These are phyloP conservation scores for Auriscalpium microsporum DNA, from an alignment of 768 basidiomycete genomes.

Conservation along the genomic window DNA sequence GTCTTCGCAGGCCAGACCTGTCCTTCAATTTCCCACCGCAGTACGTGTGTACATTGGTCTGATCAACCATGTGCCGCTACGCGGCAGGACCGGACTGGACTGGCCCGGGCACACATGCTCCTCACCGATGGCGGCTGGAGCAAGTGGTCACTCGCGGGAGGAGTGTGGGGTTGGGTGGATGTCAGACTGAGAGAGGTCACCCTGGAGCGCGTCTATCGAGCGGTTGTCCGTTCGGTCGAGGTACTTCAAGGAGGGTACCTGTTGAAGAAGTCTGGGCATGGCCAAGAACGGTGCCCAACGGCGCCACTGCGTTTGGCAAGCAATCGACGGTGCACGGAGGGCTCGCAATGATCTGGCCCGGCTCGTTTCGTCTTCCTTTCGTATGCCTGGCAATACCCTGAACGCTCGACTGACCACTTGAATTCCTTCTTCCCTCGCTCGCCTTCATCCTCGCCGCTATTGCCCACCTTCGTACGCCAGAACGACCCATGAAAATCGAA, in stretches of 20 bases:
- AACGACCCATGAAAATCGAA: slow-evolving; percentile 98
- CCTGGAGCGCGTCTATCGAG: slow-evolving; percentile 11
- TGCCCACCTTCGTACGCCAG: slow-evolving; percentile 38
- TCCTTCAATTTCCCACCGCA: slow-evolving; percentile 4
- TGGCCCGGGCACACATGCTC: too few species aligned
- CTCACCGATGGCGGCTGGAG: too few species aligned
- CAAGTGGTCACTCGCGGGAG: background rate
- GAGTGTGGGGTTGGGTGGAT: background rate
- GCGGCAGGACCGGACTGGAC: background rate
- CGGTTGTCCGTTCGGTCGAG: slow-evolving; percentile 8
- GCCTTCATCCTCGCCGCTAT: slow-evolving; percentile 17
- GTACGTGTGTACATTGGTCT: slow-evolving; percentile 4
- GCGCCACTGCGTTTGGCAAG: slow-evolving; percentile 22
- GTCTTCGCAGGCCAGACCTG: background rate
- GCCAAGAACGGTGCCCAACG: slow-evolving; percentile 5
- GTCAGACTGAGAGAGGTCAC: slow-evolving; percentile 14
- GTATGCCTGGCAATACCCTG: slow-evolving; percentile 22
- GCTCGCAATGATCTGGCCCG: slow-evolving; percentile 4
- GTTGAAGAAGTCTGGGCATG: slow-evolving; percentile 13
- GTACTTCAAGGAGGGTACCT: slow-evolving; percentile 12
- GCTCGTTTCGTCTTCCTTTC: slow-evolving; percentile 19
- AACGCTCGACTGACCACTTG: slow-evolving; percentile 29
- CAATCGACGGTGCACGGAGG: background rate
- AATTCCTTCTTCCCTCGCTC: slow-evolving; percentile 24
- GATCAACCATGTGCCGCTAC: slow-evolving; percentile 7